A percentile compares a stretch with the other conserved stretches of the same genome.
phyloP scores from a whole-genome alignment of 2,329 filamentous ascomycete genomes.

The Paracamarosporium sp. region DNA sequence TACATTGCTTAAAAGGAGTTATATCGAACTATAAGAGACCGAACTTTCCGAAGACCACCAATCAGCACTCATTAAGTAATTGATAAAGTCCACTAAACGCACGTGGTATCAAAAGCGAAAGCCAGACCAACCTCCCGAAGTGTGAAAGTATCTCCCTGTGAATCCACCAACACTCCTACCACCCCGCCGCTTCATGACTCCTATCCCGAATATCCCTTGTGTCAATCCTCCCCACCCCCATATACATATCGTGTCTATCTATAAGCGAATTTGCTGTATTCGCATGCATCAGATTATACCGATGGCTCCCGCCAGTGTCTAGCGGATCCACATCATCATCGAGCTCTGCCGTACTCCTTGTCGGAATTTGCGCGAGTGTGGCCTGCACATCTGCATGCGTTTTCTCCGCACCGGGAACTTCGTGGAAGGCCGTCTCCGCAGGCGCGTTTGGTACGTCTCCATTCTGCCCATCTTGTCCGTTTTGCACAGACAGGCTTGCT shows the following conservation, averaged over 20 bases:
- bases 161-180: background rate
- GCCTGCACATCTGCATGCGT: constrained; percentile 9
- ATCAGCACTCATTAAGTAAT: background rate
- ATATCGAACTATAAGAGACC: too few relatives aligned
- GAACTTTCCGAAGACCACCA: too few relatives aligned
- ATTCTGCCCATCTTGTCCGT: constrained; percentile 2
- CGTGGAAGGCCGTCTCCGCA: background rate
- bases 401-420: background rate
- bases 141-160: background rate
- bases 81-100: background rate
- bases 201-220: constrained; percentile 48
- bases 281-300: constrained; percentile 25
- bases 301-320: constrained; percentile 6
- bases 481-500: constrained; percentile 17
- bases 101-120: background rate
- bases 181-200: constrained; percentile 26
- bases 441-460: background rate
- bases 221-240: constrained; percentile 40
- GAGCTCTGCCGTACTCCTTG: constrained; percentile 10
- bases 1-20: too few relatives aligned
- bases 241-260: constrained; percentile 53
- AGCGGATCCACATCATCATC: constrained; percentile 7
- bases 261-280: constrained; percentile 45
- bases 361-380: constrained; percentile 1
- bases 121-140: background rate